Evolutionary conservation across 148 eudicot genomes (phyloP), one percentile per base, ranked within the genome.

Genomic region (Fagopyrum tataricum): DNA sequence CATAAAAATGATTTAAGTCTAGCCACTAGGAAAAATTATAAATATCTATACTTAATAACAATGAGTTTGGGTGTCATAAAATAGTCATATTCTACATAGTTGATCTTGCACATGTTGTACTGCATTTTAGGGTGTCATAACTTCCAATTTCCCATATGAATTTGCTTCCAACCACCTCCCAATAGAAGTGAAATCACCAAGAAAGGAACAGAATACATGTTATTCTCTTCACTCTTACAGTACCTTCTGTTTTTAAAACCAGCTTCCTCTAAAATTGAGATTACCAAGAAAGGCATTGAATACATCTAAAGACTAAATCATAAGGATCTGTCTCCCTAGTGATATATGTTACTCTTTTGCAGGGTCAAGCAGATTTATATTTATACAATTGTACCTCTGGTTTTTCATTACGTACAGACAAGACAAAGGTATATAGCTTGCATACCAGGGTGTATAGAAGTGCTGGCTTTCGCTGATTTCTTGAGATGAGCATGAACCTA

Each of bases 401-500:
- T 24, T 26, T 13, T 61, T 31, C 31, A 64, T 31, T 37, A 24
- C 6, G 44, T 39, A 64, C 43, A 64, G 9, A 12, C 69, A 39
- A 64, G 69, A 8, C 4, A 64, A 64, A 64, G 6, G 44, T 31
- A 15, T 2, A 64, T 26, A 24, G 15, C 42, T 64, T 64, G 7
- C 72, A 10, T 70, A 70, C 72, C 72, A 70, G 37, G 51, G 72
- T 70, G 52, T 70, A 70, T 8, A 70, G 72, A 20, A 70, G 72
- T 42, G 72, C 72, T 43, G 72, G 72, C 48, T 70, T 37, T 70
- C 72, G 48, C 37, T 70, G 72, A 70, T 70, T 43, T 70, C 72
- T 70, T 20, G 72, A 70, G 26, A 70, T 44, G 9, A 70, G 72
- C 72, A 70, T 70, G 37, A 70, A 70, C 39, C 72, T 70, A 46